Base-by-base conservation (phyloP, 352 stramenopile species). In the Pythium vanterpoolii region DNA sequence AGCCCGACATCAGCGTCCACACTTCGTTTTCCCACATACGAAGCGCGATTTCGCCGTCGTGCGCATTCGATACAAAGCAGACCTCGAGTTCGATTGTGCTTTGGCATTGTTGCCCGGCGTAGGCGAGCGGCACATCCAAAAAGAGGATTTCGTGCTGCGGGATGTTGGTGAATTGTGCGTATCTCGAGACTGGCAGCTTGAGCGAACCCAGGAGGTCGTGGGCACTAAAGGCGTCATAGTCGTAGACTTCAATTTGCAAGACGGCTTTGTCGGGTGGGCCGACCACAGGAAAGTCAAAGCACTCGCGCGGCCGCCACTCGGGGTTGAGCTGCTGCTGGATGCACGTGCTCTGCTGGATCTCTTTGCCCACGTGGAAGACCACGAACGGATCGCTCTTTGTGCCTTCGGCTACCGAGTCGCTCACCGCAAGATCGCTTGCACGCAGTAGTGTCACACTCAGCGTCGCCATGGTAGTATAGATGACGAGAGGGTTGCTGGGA, bases 301-400 rank as follows among this genome's bases (percentile, higher is more conserved):
- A 58, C 71, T 92, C 83, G 13, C 71, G 64, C 23, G 80, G 80
- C 2, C 59, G 49, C 83, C 83, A 92, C 34, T 76, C 71, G 0
- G 83, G 83, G 49, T 92, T 80, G n/a, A 92, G 71, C 18, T 70
- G 70, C 44, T 81, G 87, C 55, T 77, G 76, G 59, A 87, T 64
- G 57, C 73, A 86, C 10, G 71, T 69, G 53, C 73, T 92, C 66
- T 81, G 76, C 62, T 80, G 71, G 45, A 72, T 72, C 49, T 76
- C 57, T 21, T 72, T 69, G 48, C 73, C 73, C 10, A 90, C 63
- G 13, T 75, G 68, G 49, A 92, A 62, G 9, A 80, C 69, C 56
- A 92, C 78, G 58, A 88, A 92, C 60, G 83, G 83, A 52, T 92
- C 83, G 56, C 79, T 92, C 64, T 85, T 89, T 31, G 71, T 72